A percentile compares a stretch with the other conserved stretches of the same genome.
These are phyloP conservation scores for Sphagnum tenellum DNA, from an alignment of 225 moss, liverwort and hornwort species.

Conservation along the genomic window DNA sequence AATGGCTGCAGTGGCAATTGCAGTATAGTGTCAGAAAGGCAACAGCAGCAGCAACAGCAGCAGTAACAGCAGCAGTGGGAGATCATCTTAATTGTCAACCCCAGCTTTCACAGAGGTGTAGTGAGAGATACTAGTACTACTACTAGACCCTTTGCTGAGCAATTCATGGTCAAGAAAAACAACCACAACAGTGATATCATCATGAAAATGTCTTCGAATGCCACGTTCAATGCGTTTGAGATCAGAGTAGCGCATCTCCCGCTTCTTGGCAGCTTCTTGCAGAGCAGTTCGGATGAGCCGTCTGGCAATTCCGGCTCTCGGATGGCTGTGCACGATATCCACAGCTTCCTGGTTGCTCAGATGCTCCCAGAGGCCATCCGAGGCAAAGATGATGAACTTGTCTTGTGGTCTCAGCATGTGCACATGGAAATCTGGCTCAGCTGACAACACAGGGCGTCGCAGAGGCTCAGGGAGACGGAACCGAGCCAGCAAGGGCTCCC, in stretches of 20 bases:
- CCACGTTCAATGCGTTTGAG: constrained; percentile 85
- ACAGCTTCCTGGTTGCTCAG: constrained; percentile 86
- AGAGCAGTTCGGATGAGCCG: constrained; percentile 77
- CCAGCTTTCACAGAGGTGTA: constrained; percentile 29
- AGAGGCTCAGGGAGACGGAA: constrained; percentile 87
- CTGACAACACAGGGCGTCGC: constrained; percentile 75
- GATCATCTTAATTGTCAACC: constrained; percentile 15
- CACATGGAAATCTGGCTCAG: constrained; percentile 66
- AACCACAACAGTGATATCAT: constrained; percentile 61
- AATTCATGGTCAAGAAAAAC: constrained; percentile 41
- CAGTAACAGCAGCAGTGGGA: no score
- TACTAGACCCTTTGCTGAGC: constrained; percentile 15
- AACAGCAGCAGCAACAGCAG: no score
- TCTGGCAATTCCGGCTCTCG: constrained; percentile 75
- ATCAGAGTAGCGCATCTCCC: constrained; percentile 95
- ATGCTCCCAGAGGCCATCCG: constrained; percentile 99
- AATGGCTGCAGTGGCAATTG: no score
- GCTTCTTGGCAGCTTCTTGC: constrained; percentile 95
- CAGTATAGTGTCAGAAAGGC: no score
- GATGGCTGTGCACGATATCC: constrained; percentile 75
- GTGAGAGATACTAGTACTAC: neutral
- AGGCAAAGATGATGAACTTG: constrained; percentile 88
- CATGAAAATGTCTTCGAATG: constrained; percentile 95
- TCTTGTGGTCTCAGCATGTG: constrained; percentile 50
- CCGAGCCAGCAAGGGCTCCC: constrained; percentile 68